Evolutionary conservation across 202 grass and related monocot genomes (phyloP).

Genomic region (Schoenoplectus triqueter): DNA sequence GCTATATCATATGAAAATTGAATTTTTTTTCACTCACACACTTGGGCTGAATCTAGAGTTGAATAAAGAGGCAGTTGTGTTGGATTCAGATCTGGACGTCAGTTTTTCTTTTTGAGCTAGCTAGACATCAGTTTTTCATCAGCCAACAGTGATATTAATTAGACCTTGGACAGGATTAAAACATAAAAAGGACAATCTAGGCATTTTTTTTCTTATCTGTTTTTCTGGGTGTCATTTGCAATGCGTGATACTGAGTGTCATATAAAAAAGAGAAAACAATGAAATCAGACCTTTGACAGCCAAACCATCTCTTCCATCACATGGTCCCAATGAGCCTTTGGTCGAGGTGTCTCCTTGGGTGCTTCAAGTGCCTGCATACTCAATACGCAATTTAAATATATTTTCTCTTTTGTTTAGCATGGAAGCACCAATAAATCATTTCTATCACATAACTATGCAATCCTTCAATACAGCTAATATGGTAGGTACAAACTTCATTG

Average conservation of each 20-base stretch:
- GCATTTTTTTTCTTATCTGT: not conserved
- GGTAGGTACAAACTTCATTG: not conserved
- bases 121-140: conserved; percentile 2
- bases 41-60: not conserved
- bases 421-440: conserved; percentile 22
- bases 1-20: conserved; percentile 18
- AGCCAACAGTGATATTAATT: not conserved
- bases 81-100: conserved; percentile 1
- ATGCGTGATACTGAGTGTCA: not conserved
- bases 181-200: conserved; percentile 22
- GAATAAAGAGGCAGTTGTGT: not conserved
- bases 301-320: conserved; percentile 92
- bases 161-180: conserved; percentile 12
- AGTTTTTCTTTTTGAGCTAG: not conserved
- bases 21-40: not conserved
- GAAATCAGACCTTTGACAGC: conserved; percentile 71
- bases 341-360: conserved; percentile 77
- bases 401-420: not conserved
- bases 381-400: conserved; percentile 5
- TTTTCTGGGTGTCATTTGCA: not conserved
- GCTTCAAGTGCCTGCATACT: conserved; percentile 74
- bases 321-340: conserved; percentile 98
- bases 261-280: not conserved
- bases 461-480: conserved; percentile 7
- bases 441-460: not conserved